Conservation (phyloP, 179 eudicot genomes). For the Patellifolia procumbens region DNA sequence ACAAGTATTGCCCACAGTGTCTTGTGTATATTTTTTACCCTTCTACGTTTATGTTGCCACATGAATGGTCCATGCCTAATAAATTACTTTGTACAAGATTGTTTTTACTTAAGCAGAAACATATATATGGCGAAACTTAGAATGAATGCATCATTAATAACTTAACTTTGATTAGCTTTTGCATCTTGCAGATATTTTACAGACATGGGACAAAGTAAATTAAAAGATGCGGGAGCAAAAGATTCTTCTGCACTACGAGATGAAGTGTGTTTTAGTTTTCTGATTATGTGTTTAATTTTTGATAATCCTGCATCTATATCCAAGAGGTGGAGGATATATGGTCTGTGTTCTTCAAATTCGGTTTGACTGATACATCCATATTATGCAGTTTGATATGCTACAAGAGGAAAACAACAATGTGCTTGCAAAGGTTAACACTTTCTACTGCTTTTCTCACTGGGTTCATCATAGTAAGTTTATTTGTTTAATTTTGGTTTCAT, state of each 20-base stretch:
- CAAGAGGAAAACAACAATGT: constrained; percentile 80
- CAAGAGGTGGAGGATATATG: background rate
- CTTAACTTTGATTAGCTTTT: background rate
- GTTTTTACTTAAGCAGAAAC: constrained; percentile 2
- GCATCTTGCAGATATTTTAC: constrained; percentile 58
- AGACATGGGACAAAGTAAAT: constrained; percentile 44
- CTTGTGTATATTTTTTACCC: background rate
- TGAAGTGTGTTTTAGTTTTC: constrained; percentile 50
- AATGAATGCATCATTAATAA: background rate
- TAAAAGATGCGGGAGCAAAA: constrained; percentile 49
- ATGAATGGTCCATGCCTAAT: background rate
- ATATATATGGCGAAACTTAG: background rate
- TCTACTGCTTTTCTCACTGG: constrained; percentile 11
- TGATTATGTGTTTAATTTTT: constrained; percentile 1
- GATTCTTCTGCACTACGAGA: constrained; percentile 83
- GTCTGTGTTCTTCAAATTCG: constrained; percentile 12
- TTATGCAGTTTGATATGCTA: constrained; percentile 84
- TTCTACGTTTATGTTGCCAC: background rate
- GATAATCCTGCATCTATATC: background rate
- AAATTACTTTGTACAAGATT: background rate
- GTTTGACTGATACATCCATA: background rate
- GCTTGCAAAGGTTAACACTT: constrained; percentile 59
- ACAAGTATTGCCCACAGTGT: background rate
- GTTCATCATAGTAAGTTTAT: background rate
- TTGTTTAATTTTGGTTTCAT: constrained; percentile 3